These are phyloP conservation scores for Pichia gijzeniarum DNA, from an alignment of 805 yeast genomes.

Conservation along the genomic window DNA sequence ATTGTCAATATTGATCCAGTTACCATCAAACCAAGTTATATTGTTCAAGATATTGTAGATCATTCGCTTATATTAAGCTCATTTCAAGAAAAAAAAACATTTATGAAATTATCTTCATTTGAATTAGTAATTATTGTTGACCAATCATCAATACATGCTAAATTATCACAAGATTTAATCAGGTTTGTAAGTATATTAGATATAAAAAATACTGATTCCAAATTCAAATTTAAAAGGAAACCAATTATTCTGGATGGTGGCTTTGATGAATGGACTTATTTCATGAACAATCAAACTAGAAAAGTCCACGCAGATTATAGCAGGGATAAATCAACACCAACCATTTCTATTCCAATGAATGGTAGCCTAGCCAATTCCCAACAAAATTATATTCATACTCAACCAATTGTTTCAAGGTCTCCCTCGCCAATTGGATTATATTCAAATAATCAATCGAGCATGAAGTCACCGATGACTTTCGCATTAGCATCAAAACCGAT, in stretches of 20 bases:
- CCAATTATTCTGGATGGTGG: constrained; percentile 54
- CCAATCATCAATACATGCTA: constrained; percentile 26
- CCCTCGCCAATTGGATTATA: constrained; percentile 6
- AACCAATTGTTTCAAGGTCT: constrained; percentile 9
- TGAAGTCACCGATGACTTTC: too few relatives aligned
- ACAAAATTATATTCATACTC: constrained; percentile 8
- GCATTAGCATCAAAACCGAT: too few relatives aligned
- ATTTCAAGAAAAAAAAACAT: constrained; percentile 45
- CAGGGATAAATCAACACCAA: neutral
- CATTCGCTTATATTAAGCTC: constrained; percentile 53
- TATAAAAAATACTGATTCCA: constrained; percentile 31
- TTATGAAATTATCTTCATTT: constrained; percentile 46
- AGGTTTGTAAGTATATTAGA: constrained; percentile 35
- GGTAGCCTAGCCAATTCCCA: neutral
- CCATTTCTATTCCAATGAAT: neutral
- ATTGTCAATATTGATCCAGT: constrained; percentile 74
- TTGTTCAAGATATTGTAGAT: constrained; percentile 62
- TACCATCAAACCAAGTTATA: constrained; percentile 41
- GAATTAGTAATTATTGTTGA: constrained; percentile 66
- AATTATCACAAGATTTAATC: constrained; percentile 20
- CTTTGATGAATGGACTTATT: constrained; percentile 50
- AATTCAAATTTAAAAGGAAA: constrained; percentile 28
- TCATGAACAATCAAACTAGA: constrained; percentile 10
- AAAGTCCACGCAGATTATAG: too few relatives aligned
- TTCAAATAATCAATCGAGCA: neutral